Conservation (phyloP, 805 yeast genomes). For the Starmerella bacillaris region DNA sequence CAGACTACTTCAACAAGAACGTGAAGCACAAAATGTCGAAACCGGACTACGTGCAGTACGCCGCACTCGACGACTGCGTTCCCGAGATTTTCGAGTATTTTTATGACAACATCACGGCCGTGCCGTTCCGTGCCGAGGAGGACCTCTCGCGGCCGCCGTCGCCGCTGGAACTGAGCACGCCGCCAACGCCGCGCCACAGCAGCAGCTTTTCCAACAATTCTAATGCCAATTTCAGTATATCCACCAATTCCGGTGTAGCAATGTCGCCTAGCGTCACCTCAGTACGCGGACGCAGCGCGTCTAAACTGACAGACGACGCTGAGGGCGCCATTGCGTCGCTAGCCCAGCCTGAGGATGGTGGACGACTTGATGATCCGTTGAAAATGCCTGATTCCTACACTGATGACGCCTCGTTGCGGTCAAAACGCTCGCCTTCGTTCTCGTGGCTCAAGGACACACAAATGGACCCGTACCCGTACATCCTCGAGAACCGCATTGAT, state of each 20-base stretch:
- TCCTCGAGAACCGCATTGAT: constrained; percentile 23
- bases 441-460: constrained; percentile 10
- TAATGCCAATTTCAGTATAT: too few relatives aligned
- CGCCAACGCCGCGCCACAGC: too few relatives aligned
- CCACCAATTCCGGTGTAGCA: too few relatives aligned
- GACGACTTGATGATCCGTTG: too few relatives aligned
- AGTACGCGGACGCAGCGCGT: too few relatives aligned
- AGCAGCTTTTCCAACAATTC: too few relatives aligned
- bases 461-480: constrained; percentile 24
- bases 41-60: constrained; percentile 38
- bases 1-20: constrained; percentile 51
- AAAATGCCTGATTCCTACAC: too few relatives aligned
- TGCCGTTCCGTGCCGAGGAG: constrained; percentile 36
- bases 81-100: constrained; percentile 30
- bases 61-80: constrained; percentile 23
- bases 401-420: constrained; percentile 5
- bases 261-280: too few relatives aligned
- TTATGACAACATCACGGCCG: constrained; percentile 46
- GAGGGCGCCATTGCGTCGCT: too few relatives aligned
- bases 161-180: neutral
- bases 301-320: too few relatives aligned
- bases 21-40: constrained; percentile 52
- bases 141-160: constrained; percentile 14
- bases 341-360: too few relatives aligned
- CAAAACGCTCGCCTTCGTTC: constrained; percentile 10